phyloP scores from a whole-genome alignment of 495 filamentous ascomycete genomes.

The Cladorrhinum samala region DNA sequence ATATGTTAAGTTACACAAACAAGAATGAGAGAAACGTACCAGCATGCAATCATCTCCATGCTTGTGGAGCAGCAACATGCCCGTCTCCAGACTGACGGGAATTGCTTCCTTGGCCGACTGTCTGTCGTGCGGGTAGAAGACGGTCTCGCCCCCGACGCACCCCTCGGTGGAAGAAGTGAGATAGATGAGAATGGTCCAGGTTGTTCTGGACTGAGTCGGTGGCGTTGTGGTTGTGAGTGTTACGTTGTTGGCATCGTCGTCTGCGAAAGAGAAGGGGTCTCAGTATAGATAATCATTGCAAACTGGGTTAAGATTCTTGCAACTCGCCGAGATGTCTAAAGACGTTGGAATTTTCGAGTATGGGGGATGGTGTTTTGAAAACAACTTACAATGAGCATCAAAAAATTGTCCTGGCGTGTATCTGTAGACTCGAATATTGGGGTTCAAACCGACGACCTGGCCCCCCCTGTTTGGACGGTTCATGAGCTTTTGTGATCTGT shows the following conservation, averaged over 20 bases:
- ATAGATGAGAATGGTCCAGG: slow-evolving; percentile 90
- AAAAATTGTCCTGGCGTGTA: slow-evolving; percentile 85
- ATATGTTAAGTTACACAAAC: no score
- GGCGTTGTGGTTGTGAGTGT: slow-evolving; percentile 41
- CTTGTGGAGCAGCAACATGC: slow-evolving; percentile 79
- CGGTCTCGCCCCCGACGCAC: slow-evolving; percentile 71
- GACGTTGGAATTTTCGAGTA: not conserved
- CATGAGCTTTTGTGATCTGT: not conserved
- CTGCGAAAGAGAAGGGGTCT: slow-evolving; percentile 30
- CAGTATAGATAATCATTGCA: not conserved
- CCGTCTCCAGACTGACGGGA: slow-evolving; percentile 65
- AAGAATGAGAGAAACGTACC: slow-evolving; percentile 21
- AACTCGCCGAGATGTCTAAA: not conserved
- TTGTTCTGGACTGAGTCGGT: slow-evolving; percentile 62
- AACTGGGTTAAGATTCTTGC: not conserved
- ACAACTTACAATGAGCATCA: slow-evolving; percentile 68
- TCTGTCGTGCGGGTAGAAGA: slow-evolving; percentile 77
- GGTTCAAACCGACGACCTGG: slow-evolving; percentile 76
- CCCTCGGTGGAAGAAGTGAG: slow-evolving; percentile 54
- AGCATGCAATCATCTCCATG: slow-evolving; percentile 87
- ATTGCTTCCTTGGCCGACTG: slow-evolving; percentile 53
- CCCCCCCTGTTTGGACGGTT: slow-evolving; percentile 59
- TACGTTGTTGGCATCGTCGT: slow-evolving; percentile 73
- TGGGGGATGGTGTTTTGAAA: not conserved
- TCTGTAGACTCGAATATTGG: slow-evolving; percentile 88